Percentiles rank a stretch among this genome's conserved stretches.
phyloP scores from a whole-genome alignment of 768 basidiomycete species.

The Pisolithus albus region DNA sequence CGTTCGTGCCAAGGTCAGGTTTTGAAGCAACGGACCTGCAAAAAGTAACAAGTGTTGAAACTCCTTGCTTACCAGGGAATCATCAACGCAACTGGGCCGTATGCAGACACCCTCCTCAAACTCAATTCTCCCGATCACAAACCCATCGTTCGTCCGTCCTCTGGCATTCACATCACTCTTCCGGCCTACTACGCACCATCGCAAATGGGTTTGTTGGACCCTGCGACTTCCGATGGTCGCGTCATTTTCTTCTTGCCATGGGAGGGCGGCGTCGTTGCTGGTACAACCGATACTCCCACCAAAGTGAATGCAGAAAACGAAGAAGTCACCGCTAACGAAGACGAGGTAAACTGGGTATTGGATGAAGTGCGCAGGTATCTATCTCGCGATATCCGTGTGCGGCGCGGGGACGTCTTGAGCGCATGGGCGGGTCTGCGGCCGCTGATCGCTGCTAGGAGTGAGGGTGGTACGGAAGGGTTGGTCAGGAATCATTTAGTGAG shows the following conservation, averaged over 20 bases:
- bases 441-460: slow-evolving; percentile 81
- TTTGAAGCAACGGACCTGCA: neutral
- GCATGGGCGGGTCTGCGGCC: slow-evolving; percentile 94
- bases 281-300: slow-evolving; percentile 87
- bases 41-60: neutral
- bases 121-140: slow-evolving; percentile 73
- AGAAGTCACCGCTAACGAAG: slow-evolving; percentile 80
- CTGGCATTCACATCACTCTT: slow-evolving; percentile 93
- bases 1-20: slow-evolving; percentile 66
- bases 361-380: slow-evolving; percentile 90
- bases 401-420: slow-evolving; percentile 89
- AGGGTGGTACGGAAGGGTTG: slow-evolving; percentile 73
- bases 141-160: slow-evolving; percentile 87
- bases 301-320: slow-evolving; percentile 44
- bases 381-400: slow-evolving; percentile 85
- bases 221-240: slow-evolving; percentile 89
- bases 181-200: slow-evolving; percentile 96
- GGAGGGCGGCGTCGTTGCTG: slow-evolving; percentile 97
- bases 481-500: slow-evolving; percentile 94
- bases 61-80: slow-evolving; percentile 49
- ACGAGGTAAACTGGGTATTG: slow-evolving; percentile 95
- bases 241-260: slow-evolving; percentile 99
- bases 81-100: slow-evolving; percentile 96
- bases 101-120: slow-evolving; percentile 76
- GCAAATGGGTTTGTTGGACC: slow-evolving; percentile 93